A percentile compares a stretch with the other conserved stretches of the same genome.
These are phyloP conservation scores for Camillea tinctor DNA, from an alignment of 2,329 filamentous ascomycete species.

Conservation along the genomic window DNA sequence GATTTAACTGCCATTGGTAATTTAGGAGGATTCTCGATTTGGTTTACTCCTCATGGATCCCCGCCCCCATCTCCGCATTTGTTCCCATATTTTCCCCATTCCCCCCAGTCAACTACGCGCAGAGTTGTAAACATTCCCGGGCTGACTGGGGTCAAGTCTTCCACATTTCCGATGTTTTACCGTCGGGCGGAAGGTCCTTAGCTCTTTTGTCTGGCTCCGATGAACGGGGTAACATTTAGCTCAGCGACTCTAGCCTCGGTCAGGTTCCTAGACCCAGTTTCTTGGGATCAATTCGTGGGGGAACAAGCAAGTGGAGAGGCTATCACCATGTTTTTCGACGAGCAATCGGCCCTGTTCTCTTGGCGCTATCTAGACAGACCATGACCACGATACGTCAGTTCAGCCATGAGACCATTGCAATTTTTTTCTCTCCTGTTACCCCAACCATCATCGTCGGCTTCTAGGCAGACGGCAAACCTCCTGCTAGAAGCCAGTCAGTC, in stretches of 20 bases:
- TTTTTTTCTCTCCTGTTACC: neutral
- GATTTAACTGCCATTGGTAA: no score
- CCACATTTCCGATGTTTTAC: neutral
- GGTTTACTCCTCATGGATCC: neutral
- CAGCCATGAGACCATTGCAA: neutral
- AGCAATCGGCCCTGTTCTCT: slow-evolving; percentile 1
- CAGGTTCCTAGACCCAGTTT: neutral
- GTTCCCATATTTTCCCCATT: neutral
- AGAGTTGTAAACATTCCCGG: neutral
- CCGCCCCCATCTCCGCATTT: neutral
- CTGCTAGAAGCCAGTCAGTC: neutral
- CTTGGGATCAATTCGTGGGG: neutral
- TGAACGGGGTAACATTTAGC: neutral
- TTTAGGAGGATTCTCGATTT: neutral
- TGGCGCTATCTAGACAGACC: neutral
- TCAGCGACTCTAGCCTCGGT: neutral
- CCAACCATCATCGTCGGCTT: neutral
- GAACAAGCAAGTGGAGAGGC: neutral
- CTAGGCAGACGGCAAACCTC: neutral
- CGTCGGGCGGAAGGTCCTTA: neutral
- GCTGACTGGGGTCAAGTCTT: neutral
- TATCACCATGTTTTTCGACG: neutral
- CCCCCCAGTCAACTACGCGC: neutral
- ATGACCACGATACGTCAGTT: neutral
- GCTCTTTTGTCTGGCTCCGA: neutral